Percentiles rank a stretch among this genome's conserved stretches.
Conservation (phyloP, 1,284 basidiomycete species). For the Irpex rosettiformis region DNA sequence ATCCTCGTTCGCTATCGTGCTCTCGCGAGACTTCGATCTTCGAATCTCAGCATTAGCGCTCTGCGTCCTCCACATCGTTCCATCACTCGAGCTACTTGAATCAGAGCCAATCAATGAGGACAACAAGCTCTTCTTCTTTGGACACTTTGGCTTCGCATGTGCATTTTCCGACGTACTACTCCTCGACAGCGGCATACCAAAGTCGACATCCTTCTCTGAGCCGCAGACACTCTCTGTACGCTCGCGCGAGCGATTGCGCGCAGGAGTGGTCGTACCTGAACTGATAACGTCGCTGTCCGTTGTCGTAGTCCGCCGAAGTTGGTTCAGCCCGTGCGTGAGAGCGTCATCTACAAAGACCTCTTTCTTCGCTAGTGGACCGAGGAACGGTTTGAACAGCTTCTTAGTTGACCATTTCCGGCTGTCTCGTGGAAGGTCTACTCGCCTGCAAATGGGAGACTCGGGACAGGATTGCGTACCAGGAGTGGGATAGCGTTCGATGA, state of each 20-base stretch:
- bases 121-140: constrained; percentile 5
- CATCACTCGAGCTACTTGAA: constrained; percentile 6
- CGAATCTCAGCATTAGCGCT: constrained; percentile 16
- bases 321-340: constrained; percentile 11
- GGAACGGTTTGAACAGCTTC: constrained; percentile 25
- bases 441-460: constrained; percentile 7
- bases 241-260: constrained; percentile 10
- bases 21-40: constrained; percentile 17
- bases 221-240: constrained; percentile 7
- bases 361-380: constrained; percentile 18
- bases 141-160: constrained; percentile 4
- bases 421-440: constrained; percentile 6
- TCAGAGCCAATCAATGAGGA: constrained; percentile 4
- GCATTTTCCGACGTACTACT: constrained; percentile 10
- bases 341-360: constrained; percentile 19
- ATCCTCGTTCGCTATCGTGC: constrained; percentile 2
- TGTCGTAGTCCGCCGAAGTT: constrained; percentile 4
- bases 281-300: constrained; percentile 8
- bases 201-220: constrained; percentile 6
- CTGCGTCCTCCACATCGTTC: constrained; percentile 14
- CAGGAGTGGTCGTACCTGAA: constrained; percentile 7
- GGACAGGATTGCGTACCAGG: constrained; percentile 9
- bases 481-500: constrained; percentile 14
- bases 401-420: constrained; percentile 19
- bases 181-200: constrained; percentile 10